Evolutionary conservation across 371 early-diverging fungal genomes (phyloP).

Genomic region (Massospora cicadina): DNA sequence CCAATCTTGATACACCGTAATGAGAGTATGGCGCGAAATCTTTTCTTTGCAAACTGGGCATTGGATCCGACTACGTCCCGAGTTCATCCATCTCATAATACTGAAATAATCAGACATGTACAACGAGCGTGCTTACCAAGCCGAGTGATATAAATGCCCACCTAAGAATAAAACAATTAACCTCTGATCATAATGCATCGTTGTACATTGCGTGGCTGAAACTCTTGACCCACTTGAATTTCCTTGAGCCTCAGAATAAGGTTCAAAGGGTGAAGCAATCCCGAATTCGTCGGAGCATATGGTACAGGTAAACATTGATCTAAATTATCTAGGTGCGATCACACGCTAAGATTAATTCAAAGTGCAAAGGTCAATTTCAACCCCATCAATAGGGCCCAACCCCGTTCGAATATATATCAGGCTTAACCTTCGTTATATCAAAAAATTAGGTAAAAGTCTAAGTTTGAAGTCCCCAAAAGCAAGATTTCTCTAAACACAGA

Average conservation of each 20-base stretch:
- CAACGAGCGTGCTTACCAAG: background rate
- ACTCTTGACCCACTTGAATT: background rate
- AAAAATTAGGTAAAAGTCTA: too few species aligned
- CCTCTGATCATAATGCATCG: background rate
- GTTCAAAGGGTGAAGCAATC: background rate
- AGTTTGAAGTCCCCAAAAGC: too few species aligned
- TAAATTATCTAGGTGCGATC: too few species aligned
- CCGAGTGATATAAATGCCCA: background rate
- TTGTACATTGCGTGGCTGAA: background rate
- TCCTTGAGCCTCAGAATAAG: background rate
- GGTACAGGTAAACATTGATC: background rate
- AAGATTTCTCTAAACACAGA: too few species aligned
- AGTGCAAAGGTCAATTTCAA: too few species aligned
- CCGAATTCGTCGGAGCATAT: background rate
- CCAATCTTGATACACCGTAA: background rate
- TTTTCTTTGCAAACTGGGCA: background rate
- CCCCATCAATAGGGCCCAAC: too few species aligned
- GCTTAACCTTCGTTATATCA: too few species aligned
- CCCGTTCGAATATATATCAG: too few species aligned
- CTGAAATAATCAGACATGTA: background rate
- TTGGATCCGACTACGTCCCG: background rate
- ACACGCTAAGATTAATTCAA: too few species aligned
- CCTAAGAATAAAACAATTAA: background rate
- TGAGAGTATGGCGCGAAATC: background rate
- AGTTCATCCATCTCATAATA: background rate